These are phyloP conservation scores for Diaporthe sp. DNA, from an alignment of 2,329 filamentous ascomycete genomes.

Conservation along the genomic window DNA sequence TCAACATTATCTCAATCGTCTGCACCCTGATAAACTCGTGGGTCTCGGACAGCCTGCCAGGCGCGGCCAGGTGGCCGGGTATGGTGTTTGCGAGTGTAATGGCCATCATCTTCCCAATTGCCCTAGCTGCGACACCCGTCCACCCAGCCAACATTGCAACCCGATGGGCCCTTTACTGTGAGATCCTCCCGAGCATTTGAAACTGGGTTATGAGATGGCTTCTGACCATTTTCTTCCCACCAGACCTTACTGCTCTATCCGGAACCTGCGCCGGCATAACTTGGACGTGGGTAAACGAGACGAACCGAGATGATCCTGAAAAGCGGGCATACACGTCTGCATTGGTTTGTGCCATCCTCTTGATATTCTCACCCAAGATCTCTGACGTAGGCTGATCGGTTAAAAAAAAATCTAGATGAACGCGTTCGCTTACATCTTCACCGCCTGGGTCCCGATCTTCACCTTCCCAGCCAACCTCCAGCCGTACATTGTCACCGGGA, in stretches of 20 bases:
- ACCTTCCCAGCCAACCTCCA: slow-evolving; percentile 49
- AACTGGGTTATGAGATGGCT: too few relatives aligned
- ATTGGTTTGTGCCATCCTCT: slow-evolving; percentile 42
- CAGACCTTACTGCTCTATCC: neutral
- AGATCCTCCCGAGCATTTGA: neutral
- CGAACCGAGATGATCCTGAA: slow-evolving; percentile 46
- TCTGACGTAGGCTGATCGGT: neutral
- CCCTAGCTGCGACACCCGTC: slow-evolving; percentile 46
- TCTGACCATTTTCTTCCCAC: neutral
- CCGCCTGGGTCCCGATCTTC: slow-evolving; percentile 49
- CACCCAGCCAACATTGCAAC: slow-evolving; percentile 36
- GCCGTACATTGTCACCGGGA: slow-evolving; percentile 49
- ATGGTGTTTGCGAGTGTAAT: slow-evolving; percentile 46
- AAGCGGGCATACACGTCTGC: slow-evolving; percentile 49
- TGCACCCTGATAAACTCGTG: slow-evolving; percentile 13
- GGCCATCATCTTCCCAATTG: slow-evolving; percentile 47
- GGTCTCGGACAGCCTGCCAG: slow-evolving; percentile 45
- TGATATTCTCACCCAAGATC: neutral
- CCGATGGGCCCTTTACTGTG: slow-evolving; percentile 11
- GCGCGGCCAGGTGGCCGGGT: slow-evolving; percentile 47
- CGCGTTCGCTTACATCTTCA: slow-evolving; percentile 49
- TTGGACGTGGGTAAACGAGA: slow-evolving; percentile 46
- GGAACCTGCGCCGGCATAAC: slow-evolving; percentile 7
- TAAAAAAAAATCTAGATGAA: slow-evolving; percentile 45
- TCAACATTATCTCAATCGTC: slow-evolving; percentile 1